Conservation (phyloP, 1,139 yeast genomes). For the Pichia sp. region DNA sequence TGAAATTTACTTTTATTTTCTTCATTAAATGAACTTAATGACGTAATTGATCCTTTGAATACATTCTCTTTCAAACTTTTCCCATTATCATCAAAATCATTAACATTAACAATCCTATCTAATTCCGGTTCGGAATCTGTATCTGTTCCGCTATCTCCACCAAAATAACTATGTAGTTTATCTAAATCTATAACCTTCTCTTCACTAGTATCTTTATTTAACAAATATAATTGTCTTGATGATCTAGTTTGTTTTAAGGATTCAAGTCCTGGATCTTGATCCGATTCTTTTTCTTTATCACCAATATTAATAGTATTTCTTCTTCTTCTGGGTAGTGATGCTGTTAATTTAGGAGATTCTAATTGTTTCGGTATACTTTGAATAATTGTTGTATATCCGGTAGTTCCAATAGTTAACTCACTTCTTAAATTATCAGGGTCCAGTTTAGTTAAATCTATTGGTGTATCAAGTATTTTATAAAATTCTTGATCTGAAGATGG, state of each 20-base stretch:
- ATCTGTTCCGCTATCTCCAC: conserved; percentile 19
- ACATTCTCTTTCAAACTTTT: conserved; percentile 8
- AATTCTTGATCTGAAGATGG: conserved; percentile 24
- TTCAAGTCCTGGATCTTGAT: conserved; percentile 11
- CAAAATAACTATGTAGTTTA: conserved; percentile 28
- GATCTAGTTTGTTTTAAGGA: conserved; percentile 26
- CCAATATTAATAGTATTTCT: conserved; percentile 27
- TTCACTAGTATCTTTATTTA: conserved; percentile 20
- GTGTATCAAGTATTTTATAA: conserved; percentile 20
- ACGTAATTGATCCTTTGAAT: conserved; percentile 18
- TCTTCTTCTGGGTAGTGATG: conserved; percentile 13
- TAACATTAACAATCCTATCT: conserved; percentile 4
- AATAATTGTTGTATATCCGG: conserved; percentile 18
- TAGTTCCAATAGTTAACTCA: conserved; percentile 22
- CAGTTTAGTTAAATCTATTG: conserved; percentile 26
- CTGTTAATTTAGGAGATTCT: conserved; percentile 7
- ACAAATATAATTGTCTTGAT: conserved; percentile 24
- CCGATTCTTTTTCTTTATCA: conserved; percentile 8
- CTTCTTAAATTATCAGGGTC: conserved; percentile 24
- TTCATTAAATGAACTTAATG: conserved; percentile 19
- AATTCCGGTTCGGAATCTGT: conserved; percentile 8
- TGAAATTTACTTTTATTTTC: conserved; percentile 18
- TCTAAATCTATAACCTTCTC: conserved; percentile 25
- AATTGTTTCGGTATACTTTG: conserved; percentile 19
- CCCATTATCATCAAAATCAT: conserved; percentile 6